phyloP scores from a whole-genome alignment of 1,284 basidiomycete species.

The Pseudomicrostroma phylloplanum region DNA sequence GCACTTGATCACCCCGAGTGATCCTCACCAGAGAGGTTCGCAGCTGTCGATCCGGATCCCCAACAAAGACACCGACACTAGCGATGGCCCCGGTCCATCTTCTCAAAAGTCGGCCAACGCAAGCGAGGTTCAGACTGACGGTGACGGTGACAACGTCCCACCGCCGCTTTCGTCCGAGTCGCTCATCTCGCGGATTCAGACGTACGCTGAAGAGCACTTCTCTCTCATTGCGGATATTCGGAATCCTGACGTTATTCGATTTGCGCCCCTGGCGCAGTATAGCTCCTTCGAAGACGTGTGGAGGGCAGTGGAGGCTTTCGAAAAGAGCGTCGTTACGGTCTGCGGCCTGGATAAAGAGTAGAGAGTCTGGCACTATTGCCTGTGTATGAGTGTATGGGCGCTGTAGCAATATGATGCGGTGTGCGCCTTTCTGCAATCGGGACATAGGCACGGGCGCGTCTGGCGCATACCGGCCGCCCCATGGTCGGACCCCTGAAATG shows the following conservation, averaged over 20 bases:
- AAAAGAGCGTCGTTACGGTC: conserved; percentile 24
- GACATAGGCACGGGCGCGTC: too few relatives aligned
- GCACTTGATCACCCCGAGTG: conserved; percentile 32
- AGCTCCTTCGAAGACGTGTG: conserved; percentile 40
- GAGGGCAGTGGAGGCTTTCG: conserved; percentile 31
- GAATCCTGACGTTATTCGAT: conserved; percentile 39
- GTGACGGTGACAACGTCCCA: conserved; percentile 21
- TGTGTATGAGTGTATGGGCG: too few relatives aligned
- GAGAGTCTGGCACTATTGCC: neutral
- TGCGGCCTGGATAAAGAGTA: conserved; percentile 10
- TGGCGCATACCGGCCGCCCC: too few relatives aligned
- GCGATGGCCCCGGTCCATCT: conserved; percentile 3
- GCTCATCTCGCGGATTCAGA: conserved; percentile 34
- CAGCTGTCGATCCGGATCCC: conserved; percentile 42
- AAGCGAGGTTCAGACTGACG: conserved; percentile 2
- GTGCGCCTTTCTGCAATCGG: too few relatives aligned
- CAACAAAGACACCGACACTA: conserved; percentile 7
- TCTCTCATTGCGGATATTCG: conserved; percentile 42
- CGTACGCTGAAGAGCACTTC: conserved; percentile 26
- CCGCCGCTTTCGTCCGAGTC: conserved; percentile 27
- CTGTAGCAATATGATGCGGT: too few relatives aligned
- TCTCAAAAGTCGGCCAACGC: neutral
- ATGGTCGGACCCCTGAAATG: too few relatives aligned
- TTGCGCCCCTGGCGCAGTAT: conserved; percentile 46
- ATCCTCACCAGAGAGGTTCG: conserved; percentile 35